Percentiles rank a stretch among this genome's conserved stretches.
Evolutionary conservation across 176 grass and related monocot species (phyloP).

Genomic region (Eleusine indica): DNA sequence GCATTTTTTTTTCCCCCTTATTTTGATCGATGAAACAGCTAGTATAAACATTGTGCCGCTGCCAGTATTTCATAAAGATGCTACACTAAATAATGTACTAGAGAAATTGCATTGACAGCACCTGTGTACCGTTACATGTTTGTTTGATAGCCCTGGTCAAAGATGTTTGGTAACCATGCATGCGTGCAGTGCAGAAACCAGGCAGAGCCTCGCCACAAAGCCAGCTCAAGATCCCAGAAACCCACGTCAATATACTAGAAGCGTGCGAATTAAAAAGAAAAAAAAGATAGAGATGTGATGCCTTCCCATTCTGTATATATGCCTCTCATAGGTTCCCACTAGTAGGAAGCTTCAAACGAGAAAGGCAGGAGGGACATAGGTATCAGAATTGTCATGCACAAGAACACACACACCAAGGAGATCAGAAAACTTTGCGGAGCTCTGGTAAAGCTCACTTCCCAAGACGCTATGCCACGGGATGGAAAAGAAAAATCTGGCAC

Average conservation of each 20-base stretch:
- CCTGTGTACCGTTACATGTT: not conserved
- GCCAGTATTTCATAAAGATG: not conserved
- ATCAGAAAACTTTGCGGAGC: slow-evolving; percentile 62
- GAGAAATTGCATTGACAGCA: not conserved
- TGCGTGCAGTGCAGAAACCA: slow-evolving; percentile 17
- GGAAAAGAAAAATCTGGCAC: not conserved
- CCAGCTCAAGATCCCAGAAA: slow-evolving; percentile 64
- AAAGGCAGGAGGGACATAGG: slow-evolving; percentile 38
- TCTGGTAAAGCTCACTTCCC: slow-evolving; percentile 52
- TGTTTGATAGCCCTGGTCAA: slow-evolving; percentile 35
- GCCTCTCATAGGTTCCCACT: slow-evolving; percentile 45
- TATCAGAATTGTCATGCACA: slow-evolving; percentile 51
- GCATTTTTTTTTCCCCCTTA: not conserved
- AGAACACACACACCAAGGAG: slow-evolving; percentile 54
- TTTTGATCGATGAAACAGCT: not conserved
- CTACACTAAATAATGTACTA: not conserved
- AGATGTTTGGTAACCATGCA: slow-evolving; percentile 43
- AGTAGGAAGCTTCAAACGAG: slow-evolving; percentile 51
- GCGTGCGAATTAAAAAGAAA: not conserved
- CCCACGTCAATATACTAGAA: slow-evolving; percentile 45
- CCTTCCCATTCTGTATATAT: slow-evolving; percentile 20
- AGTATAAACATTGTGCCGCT: not conserved
- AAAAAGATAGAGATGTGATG: slow-evolving; percentile 27
- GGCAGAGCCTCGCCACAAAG: slow-evolving; percentile 28
- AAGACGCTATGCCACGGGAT: slow-evolving; percentile 11